Conservation (phyloP, 345 rosid genomes). For the Cardiospermum halicacabum region DNA sequence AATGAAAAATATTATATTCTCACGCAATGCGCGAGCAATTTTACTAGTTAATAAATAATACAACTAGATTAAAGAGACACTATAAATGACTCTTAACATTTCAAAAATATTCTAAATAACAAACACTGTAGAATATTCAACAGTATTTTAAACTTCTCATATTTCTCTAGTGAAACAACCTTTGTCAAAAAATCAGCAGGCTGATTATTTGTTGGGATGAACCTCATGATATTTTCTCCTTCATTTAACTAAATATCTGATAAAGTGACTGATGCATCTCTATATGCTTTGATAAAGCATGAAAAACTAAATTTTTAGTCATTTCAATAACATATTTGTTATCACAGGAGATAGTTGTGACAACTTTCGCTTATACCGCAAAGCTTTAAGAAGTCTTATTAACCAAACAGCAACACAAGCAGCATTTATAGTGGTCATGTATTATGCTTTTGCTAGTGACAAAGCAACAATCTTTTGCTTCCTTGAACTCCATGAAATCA, state of each 20-base stretch:
- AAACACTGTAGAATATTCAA: too few species aligned
- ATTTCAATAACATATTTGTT: not conserved
- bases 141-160: too few species aligned
- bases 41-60: too few species aligned
- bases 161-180: too few species aligned
- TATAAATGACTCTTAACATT: too few species aligned
- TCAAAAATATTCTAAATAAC: too few species aligned
- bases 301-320: conserved; percentile 6
- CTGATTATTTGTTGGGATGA: too few species aligned
- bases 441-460: not conserved
- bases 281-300: conserved; percentile 10
- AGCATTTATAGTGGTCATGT: not conserved
- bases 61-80: too few species aligned
- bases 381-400: not conserved
- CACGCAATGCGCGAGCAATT: too few species aligned
- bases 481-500: conserved; percentile 7
- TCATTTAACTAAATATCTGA: not conserved
- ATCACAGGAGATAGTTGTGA: not conserved
- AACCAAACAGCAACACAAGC: conserved; percentile 16
- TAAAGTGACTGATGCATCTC: not conserved
- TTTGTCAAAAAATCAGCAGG: too few species aligned
- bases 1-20: too few species aligned
- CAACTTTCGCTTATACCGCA: not conserved
- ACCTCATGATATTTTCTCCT: too few species aligned
- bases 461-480: not conserved